Evolutionary conservation across 1,284 basidiomycete genomes (phyloP).

Genomic region (Gymnopus androsaceus): DNA sequence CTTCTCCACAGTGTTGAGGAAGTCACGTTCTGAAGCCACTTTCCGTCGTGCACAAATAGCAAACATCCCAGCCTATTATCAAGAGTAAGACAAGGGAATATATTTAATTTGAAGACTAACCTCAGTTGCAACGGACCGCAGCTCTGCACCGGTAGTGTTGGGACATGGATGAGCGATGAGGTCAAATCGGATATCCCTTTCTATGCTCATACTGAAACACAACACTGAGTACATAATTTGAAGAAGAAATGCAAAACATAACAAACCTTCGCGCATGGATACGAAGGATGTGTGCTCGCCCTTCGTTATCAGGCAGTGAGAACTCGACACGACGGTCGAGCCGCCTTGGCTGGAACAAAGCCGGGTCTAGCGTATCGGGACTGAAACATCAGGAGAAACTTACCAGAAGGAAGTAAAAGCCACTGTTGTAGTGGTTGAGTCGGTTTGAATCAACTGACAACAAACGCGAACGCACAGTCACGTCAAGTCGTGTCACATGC

Average conservation of each 20-base stretch:
- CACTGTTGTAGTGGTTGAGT: no score
- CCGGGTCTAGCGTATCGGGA: slow-evolving; percentile 98
- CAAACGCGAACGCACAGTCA: no score
- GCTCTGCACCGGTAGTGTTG: slow-evolving; percentile 96
- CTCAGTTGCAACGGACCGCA: slow-evolving; percentile 96
- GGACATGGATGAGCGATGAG: slow-evolving; percentile 96
- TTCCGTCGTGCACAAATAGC: slow-evolving; percentile 96
- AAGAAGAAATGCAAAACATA: background rate
- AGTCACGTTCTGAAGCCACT: slow-evolving; percentile 97
- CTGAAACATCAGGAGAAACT: no score
- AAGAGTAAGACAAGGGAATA: background rate
- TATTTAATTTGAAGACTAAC: slow-evolving; percentile 47
- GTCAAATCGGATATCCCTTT: slow-evolving; percentile 96
- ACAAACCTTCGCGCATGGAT: slow-evolving; percentile 92
- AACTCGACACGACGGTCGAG: slow-evolving; percentile 97
- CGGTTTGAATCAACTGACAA: no score
- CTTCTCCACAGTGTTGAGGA: slow-evolving; percentile 97
- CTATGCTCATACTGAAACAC: slow-evolving; percentile 87
- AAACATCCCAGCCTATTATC: slow-evolving; percentile 95
- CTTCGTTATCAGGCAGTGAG: slow-evolving; percentile 92
- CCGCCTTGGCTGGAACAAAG: slow-evolving; percentile 93
- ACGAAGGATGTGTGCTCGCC: slow-evolving; percentile 93
- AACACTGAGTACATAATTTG: slow-evolving; percentile 1
- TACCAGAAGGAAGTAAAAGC: no score
- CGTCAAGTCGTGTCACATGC: no score